Evolutionary conservation across 2,329 filamentous ascomycete species (phyloP), one percentile per base, ranked within the genome.

Genomic region (Neofusicoccum sp.): DNA sequence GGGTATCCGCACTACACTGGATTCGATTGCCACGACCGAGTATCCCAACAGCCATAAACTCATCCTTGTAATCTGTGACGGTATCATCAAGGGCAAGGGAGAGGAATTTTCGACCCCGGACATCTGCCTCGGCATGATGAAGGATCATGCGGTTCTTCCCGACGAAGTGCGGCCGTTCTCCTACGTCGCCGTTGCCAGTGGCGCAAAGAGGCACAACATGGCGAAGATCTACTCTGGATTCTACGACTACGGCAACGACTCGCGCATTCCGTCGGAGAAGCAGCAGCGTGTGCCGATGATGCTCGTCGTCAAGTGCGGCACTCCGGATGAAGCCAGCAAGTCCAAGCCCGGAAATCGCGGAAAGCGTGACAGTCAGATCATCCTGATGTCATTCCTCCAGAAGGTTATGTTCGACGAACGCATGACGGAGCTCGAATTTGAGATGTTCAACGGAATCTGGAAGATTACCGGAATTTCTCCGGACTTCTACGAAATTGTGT

Each of bases 371-470:
- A 97, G 92, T 81, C 95, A 99, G 78, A 97, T 99, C 73, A 95
- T 99, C 70, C 85, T 99, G 68, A 99, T 99, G 95, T 97, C 93
- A 4, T 99, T 99, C 84, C 81, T 99, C 69, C 95, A 99, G 76
- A 99, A 99, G 81, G 95, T 99, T 74, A 99, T 99, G 95, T 99
- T 99, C 72, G 95, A 99, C 76, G 96, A 99, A 80, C 91, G 95
- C 66, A 99, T 99, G 95, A 99, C 96, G 16, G 94, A 99, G 77
- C 89, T 99, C 59, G 95, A 99, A 77, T 99, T 93, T 73, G 95
- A 99, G 75, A 98, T 99, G 91, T 99, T 99, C 83, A 99, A 98
- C 75, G 95, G 95, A 61, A 84, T 99, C 67, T 99, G 94, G 93
- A 97, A 97, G 77, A 92, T 99, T 48, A 99, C 95, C 16, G 96